Conservation (phyloP, 2,329 filamentous ascomycete genomes). For the Grosmannia clavigera region DNA sequence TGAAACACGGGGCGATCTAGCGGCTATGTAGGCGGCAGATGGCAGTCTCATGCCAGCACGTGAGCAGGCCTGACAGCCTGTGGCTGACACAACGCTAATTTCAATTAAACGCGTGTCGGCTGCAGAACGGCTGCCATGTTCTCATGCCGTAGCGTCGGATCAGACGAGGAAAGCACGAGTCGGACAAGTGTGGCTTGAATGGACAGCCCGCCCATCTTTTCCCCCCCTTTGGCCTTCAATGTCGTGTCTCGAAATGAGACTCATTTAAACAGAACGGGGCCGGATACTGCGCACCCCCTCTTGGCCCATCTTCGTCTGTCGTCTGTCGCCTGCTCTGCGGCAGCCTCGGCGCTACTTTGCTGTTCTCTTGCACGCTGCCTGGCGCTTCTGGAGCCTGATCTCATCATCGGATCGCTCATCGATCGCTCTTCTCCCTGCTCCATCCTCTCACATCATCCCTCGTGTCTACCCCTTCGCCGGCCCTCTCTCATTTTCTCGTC, state of each 20-base stretch:
- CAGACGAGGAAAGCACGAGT: not conserved
- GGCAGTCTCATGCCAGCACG: not conserved
- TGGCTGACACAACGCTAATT: not conserved
- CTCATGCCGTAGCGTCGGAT: no score
- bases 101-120: not conserved
- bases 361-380: not conserved
- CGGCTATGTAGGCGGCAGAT: not conserved
- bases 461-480: no score
- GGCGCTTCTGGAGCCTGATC: not conserved
- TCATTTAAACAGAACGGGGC: not conserved
- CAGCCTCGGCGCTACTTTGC: not conserved
- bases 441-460: not conserved
- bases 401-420: no score
- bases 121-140: no score
- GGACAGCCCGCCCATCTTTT: no score
- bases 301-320: not conserved
- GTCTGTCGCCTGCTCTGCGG: not conserved
- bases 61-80: not conserved
- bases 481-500: not conserved
- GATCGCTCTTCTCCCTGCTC: not conserved
- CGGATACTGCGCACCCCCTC: not conserved
- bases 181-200: not conserved
- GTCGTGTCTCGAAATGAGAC: constrained; percentile 3
- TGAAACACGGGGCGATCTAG: not conserved
- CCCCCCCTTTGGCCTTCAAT: not conserved